A percentile compares a stretch with the other conserved stretches of the same genome.
phyloP scores from a whole-genome alignment of 2,329 filamentous ascomycete genomes.

The Xylaria sp. region DNA sequence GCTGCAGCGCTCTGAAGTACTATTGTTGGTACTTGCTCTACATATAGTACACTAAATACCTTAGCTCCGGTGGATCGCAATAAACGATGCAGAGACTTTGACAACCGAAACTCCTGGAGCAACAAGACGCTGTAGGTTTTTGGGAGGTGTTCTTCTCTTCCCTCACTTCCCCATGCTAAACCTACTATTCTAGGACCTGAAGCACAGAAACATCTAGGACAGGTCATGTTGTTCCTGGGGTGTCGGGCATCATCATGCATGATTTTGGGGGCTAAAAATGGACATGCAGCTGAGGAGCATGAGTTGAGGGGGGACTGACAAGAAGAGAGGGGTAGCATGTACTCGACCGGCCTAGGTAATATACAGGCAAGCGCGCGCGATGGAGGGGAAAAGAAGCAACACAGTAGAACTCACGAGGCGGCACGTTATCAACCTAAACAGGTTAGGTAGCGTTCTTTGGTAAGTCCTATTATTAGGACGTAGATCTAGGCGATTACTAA shows the following conservation, averaged over 20 bases:
- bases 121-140: not conserved
- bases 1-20: conserved; percentile 27
- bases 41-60: not conserved
- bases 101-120: not conserved
- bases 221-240: not conserved
- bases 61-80: not conserved
- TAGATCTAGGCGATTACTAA: not conserved
- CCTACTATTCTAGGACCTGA: not conserved
- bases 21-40: not conserved
- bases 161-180: not conserved
- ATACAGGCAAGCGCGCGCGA: conserved; percentile 1
- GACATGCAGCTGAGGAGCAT: conserved; percentile 3
- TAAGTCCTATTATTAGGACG: conserved; percentile 27
- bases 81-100: not conserved
- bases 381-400: conserved; percentile 1
- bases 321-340: conserved; percentile 12
- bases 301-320: not conserved
- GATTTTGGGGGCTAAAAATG: conserved; percentile 2
- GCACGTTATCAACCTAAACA: conserved; percentile 7
- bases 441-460: not conserved
- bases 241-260: conserved; percentile 9
- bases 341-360: too few relatives aligned
- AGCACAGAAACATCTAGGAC: not conserved
- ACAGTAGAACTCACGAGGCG: not conserved
- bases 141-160: not conserved